phyloP scores from a whole-genome alignment of 1,284 basidiomycete genomes.

The Amylostereum areolatum region DNA sequence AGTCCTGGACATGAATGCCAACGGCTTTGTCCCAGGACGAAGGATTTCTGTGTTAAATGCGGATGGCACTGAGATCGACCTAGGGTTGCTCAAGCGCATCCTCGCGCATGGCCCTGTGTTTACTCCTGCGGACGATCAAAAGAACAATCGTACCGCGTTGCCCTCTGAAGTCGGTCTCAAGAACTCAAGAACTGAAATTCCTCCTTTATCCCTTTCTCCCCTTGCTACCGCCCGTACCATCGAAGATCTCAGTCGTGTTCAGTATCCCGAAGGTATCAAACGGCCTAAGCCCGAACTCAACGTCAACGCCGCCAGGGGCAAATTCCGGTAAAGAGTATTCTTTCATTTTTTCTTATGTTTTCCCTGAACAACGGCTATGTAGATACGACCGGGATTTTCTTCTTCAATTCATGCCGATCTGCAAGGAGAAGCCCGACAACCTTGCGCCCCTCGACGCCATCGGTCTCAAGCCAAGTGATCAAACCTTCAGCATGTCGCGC shows the following conservation, averaged over 20 bases:
- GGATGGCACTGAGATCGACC: too few species aligned
- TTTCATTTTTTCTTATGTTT: too few species aligned
- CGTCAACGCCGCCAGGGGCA: slow-evolving; percentile 77
- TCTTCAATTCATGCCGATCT: slow-evolving; percentile 93
- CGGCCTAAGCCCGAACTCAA: slow-evolving; percentile 88
- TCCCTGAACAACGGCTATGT: too few species aligned
- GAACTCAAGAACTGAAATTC: slow-evolving; percentile 32
- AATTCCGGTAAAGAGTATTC: slow-evolving; percentile 85
- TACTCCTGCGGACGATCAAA: too few species aligned
- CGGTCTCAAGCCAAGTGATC: slow-evolving; percentile 78
- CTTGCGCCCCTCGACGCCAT: slow-evolving; percentile 89
- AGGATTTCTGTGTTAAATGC: too few species aligned
- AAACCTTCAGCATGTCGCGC: slow-evolving; percentile 47
- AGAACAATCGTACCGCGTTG: slow-evolving; percentile 60
- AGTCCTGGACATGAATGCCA: too few species aligned
- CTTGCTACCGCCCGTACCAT: slow-evolving; percentile 76
- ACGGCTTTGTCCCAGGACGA: too few species aligned
- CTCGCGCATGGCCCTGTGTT: too few species aligned
- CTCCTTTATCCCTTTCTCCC: slow-evolving; percentile 56
- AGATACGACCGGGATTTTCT: slow-evolving; percentile 98
- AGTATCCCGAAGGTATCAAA: slow-evolving; percentile 81
- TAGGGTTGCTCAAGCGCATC: too few species aligned
- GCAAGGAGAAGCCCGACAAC: slow-evolving; percentile 90
- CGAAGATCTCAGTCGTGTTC: slow-evolving; percentile 73
- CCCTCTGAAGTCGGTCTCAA: slow-evolving; percentile 72